Conservation (phyloP, 352 stramenopile genomes). For the Lagenidium giganteum region DNA sequence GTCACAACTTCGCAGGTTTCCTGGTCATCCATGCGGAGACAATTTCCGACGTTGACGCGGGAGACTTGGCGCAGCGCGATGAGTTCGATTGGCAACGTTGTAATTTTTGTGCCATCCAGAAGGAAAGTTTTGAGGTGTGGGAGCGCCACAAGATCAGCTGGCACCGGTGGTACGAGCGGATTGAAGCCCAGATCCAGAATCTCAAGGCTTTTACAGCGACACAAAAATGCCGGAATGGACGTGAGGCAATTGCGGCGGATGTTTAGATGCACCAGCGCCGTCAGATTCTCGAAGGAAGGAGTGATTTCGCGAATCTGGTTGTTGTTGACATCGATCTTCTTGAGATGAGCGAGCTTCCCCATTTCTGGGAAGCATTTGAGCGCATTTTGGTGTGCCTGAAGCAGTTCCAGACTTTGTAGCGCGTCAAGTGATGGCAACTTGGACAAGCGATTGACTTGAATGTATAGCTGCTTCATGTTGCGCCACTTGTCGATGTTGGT, state of each 20-base stretch:
- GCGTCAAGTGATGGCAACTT: conserved; percentile 35
- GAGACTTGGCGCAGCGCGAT: conserved; percentile 41
- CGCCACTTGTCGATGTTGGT: conserved; percentile 35
- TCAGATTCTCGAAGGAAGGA: conserved; percentile 42
- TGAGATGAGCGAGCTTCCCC: conserved; percentile 50
- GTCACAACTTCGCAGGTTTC: conserved; percentile 63
- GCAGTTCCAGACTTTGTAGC: conserved; percentile 53
- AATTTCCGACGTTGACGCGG: conserved; percentile 51
- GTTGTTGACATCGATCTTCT: conserved; percentile 75
- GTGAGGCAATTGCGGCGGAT: conserved; percentile 56
- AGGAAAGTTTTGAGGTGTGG: conserved; percentile 60
- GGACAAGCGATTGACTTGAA: conserved; percentile 53
- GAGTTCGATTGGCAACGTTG: conserved; percentile 57
- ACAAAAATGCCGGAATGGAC: conserved; percentile 39
- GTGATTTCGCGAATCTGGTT: conserved; percentile 58
- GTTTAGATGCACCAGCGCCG: conserved; percentile 55
- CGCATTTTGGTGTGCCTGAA: conserved; percentile 59
- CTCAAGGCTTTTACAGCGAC: conserved; percentile 38
- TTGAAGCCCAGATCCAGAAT: conserved; percentile 73
- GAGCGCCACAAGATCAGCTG: conserved; percentile 34
- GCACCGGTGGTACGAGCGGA: conserved; percentile 36
- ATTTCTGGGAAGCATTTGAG: conserved; percentile 55
- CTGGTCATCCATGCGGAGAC: conserved; percentile 52
- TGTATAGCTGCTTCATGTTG: conserved; percentile 46
- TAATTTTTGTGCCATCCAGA: conserved; percentile 44